Conservation (phyloP, 2,329 filamentous ascomycete species). For the Akanthomyces dipterigenus region DNA sequence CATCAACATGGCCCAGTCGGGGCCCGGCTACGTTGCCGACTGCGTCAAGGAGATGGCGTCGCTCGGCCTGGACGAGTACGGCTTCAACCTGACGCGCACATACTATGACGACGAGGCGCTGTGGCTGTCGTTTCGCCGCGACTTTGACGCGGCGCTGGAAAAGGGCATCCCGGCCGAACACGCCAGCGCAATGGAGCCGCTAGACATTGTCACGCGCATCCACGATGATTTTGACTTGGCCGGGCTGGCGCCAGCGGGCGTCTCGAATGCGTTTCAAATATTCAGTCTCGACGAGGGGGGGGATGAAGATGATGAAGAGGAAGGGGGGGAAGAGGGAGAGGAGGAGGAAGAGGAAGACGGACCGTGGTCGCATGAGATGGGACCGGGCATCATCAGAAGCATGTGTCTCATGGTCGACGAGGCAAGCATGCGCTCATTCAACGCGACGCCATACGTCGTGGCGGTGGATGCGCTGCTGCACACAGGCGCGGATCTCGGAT, state of each 20-base stretch:
- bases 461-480: constrained; percentile 7
- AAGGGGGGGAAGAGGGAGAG: neutral
- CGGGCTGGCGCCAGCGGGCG: neutral
- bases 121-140: neutral
- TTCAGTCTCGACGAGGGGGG: neutral
- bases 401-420: constrained; percentile 1
- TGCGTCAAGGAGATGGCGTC: neutral
- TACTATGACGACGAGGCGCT: neutral
- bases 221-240: neutral
- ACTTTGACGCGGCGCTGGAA: neutral
- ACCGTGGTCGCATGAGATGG: neutral
- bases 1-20: neutral
- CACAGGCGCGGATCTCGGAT: neutral
- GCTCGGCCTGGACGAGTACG: neutral
- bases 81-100: neutral
- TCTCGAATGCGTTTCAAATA: neutral
- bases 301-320: neutral
- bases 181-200: neutral
- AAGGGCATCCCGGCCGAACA: neutral
- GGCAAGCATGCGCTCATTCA: neutral
- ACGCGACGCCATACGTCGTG: neutral
- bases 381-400: neutral
- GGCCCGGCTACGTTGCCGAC: neutral
- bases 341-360: neutral
- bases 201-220: neutral